Conservation (phyloP, 441 rosid genomes). For the Populus tomentosa region DNA sequence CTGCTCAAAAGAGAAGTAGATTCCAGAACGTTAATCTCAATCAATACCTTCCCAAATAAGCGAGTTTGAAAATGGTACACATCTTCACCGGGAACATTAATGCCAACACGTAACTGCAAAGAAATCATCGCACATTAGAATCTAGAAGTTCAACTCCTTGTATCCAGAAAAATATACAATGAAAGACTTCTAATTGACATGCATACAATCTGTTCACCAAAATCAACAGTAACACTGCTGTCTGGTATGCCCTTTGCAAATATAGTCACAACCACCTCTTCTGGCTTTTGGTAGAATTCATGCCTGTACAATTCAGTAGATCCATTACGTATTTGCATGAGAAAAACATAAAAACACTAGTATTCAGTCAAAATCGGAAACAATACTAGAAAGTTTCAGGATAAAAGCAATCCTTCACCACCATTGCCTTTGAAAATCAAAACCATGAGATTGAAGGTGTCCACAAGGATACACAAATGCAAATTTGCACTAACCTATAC, state of each 20-base stretch:
- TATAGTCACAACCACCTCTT: conserved; percentile 69
- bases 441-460: not conserved
- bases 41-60: conserved; percentile 79
- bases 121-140: conserved; percentile 7
- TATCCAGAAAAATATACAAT: conserved; percentile 2
- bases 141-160: not conserved
- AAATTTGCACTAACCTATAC: conserved; percentile 44
- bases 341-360: not conserved
- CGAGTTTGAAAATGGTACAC: conserved; percentile 76
- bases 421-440: not conserved
- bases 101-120: conserved; percentile 70
- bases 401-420: not conserved
- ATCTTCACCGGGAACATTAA: conserved; percentile 68
- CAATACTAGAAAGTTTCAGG: not conserved
- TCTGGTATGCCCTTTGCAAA: conserved; percentile 64
- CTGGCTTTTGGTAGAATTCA: conserved; percentile 72
- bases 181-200: not conserved
- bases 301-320: conserved; percentile 43
- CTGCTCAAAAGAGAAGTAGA: not conserved
- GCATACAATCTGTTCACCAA: conserved; percentile 73
- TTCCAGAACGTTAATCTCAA: conserved; percentile 8
- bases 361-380: not conserved
- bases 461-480: not conserved
- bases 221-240: conserved; percentile 44
- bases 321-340: not conserved